These are phyloP conservation scores for Russula sp. DNA, from an alignment of 768 basidiomycete species.

Conservation along the genomic window DNA sequence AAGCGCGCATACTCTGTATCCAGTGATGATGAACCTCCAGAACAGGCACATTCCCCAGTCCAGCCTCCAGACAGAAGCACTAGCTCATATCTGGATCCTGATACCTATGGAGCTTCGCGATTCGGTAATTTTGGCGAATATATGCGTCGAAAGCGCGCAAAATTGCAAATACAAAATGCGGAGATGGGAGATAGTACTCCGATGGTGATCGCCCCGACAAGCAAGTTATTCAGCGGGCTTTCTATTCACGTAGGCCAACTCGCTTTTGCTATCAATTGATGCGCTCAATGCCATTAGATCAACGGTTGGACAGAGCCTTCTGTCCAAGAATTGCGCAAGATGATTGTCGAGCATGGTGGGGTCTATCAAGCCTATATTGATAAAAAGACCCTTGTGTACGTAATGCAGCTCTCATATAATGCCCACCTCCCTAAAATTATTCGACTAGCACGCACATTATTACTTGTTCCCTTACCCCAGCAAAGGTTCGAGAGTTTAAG, in stretches of 20 bases:
- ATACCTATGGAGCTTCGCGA: slow-evolving; percentile 69
- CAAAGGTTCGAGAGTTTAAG: slow-evolving; percentile 85
- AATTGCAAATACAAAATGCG: slow-evolving; percentile 78
- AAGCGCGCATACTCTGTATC: slow-evolving; percentile 24
- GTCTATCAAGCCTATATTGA: slow-evolving; percentile 80
- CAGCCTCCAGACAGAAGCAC: not conserved
- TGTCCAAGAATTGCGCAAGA: slow-evolving; percentile 73
- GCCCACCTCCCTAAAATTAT: not conserved
- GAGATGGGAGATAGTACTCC: slow-evolving; percentile 36
- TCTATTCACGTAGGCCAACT: slow-evolving; percentile 70
- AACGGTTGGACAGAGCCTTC: slow-evolving; percentile 90
- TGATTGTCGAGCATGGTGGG: slow-evolving; percentile 83
- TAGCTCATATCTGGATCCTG: slow-evolving; percentile 26
- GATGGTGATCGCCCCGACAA: slow-evolving; percentile 35
- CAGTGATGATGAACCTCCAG: slow-evolving; percentile 18
- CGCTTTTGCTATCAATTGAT: slow-evolving; percentile 3
- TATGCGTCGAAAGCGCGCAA: slow-evolving; percentile 86
- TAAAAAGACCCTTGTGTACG: slow-evolving; percentile 70
- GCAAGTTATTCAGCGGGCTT: slow-evolving; percentile 66
- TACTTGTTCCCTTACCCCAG: slow-evolving; percentile 85
- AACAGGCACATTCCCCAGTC: not conserved
- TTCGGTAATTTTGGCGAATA: slow-evolving; percentile 89
- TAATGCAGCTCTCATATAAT: slow-evolving; percentile 28
- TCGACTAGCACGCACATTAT: slow-evolving; percentile 78
- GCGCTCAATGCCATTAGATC: slow-evolving; percentile 48